Evolutionary conservation across 2,329 filamentous ascomycete genomes (phyloP), one percentile per base, ranked within the genome.

Genomic region (Parascedosporium putredinis): DNA sequence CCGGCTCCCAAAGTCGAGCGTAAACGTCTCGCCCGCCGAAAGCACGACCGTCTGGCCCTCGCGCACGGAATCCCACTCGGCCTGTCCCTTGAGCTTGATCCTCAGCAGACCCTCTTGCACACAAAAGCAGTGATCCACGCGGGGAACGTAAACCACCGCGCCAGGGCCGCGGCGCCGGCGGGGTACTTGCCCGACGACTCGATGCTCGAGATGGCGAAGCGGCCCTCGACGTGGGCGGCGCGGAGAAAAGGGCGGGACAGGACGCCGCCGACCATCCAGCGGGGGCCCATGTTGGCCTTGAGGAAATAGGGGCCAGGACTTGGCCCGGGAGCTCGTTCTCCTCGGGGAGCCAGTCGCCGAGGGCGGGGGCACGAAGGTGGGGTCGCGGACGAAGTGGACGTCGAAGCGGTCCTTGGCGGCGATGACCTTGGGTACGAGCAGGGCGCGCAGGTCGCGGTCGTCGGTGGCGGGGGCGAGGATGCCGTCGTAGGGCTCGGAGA

Each of bases 341-440:
- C 0, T 56, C 57, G 3, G 58, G 60, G 10, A 63, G 56, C 70
- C 72, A 76, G 0, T 68, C 66, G 1, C 58, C 59, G 0, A 72
- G 64, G 10, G 65, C 68, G 1, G 72, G 72, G 70, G 65, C 29
- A 68, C 51, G 53, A 76, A 72, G 18, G 16, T 40, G 18, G 36
- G 36, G 47, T 76, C 64, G 4, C 69, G 68, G 45, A 67, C 66
- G 47, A 76, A 76, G 2, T 77, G 64, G 48, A 80, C 75, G 54
- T 81, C 77, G 56, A 74, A 79, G 12, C 71, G 65, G 38, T 75
- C 73, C 8, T 71, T 71, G 6, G 76, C 77, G 1, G 72, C 70
- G 64, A 76, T 77, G 24, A 80, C 63, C 57, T 76, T 78, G 14
- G 73, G 74, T 22, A 79, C 70, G 27, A 79, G 57, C 0, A 73